These are phyloP conservation scores for Bimuria novae-zelandiae DNA, from an alignment of 2,329 filamentous ascomycete genomes.

Conservation along the genomic window DNA sequence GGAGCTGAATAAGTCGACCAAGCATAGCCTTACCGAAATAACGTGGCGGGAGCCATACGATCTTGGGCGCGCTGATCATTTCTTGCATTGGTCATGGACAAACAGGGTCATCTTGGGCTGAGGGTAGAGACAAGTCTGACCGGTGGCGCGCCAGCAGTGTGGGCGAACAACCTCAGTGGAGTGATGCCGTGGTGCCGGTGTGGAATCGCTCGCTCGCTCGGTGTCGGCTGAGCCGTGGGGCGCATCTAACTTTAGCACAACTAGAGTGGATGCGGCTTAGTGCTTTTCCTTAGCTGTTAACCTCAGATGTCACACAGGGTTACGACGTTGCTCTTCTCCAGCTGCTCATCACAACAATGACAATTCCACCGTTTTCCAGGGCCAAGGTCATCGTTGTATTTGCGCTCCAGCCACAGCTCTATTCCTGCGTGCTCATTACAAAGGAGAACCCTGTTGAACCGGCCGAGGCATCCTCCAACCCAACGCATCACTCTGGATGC, in stretches of 20 bases:
- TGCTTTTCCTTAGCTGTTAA: neutral
- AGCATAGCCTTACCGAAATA: slow-evolving; percentile 10
- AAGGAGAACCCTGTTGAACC: neutral
- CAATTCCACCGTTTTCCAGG: neutral
- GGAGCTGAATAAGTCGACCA: slow-evolving; percentile 7
- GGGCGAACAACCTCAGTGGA: neutral
- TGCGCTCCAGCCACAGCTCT: slow-evolving; percentile 8
- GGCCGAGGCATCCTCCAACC: neutral
- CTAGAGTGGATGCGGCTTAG: neutral
- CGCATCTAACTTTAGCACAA: slow-evolving; percentile 4
- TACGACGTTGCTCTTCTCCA: slow-evolving; percentile 5
- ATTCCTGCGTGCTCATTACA: neutral
- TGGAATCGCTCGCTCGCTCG: slow-evolving; percentile 1
- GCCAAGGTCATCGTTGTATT: neutral
- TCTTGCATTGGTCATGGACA: neutral
- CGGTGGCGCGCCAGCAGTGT: neutral
- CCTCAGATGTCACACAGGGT: slow-evolving; percentile 5
- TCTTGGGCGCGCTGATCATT: neutral
- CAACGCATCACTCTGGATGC: slow-evolving; percentile 1
- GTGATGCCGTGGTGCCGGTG: neutral
- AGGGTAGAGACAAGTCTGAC: slow-evolving; percentile 10
- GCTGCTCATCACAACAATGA: slow-evolving; percentile 1
- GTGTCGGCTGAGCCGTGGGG: slow-evolving; percentile 5
- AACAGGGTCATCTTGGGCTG: neutral
- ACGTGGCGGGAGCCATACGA: neutral